Percentiles rank a stretch among this genome's conserved stretches.
These are phyloP conservation scores for Beauveria scarabaeidicola DNA, from an alignment of 2,329 filamentous ascomycete species.

Conservation along the genomic window DNA sequence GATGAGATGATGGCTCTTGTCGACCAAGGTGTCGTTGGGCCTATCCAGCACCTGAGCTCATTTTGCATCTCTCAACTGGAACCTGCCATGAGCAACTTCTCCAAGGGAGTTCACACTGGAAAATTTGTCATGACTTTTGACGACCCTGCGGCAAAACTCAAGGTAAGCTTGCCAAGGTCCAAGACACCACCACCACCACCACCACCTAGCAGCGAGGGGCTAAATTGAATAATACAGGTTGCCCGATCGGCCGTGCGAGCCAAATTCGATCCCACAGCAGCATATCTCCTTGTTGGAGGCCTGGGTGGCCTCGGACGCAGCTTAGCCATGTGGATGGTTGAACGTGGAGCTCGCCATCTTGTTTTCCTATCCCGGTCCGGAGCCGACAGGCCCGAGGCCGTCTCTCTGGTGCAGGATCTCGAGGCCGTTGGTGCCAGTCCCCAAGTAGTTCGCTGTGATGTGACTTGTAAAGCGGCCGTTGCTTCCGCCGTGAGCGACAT, in stretches of 20 bases:
- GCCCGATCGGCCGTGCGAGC: slow-evolving; percentile 3
- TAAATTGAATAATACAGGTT: slow-evolving; percentile 13
- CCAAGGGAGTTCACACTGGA: slow-evolving; percentile 28
- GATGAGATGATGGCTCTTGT: slow-evolving; percentile 19
- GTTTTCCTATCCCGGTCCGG: slow-evolving; percentile 22
- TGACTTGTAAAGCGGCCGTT: slow-evolving; percentile 20
- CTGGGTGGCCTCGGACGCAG: slow-evolving; percentile 21
- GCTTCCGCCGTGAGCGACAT: slow-evolving; percentile 12
- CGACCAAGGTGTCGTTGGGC: slow-evolving; percentile 15
- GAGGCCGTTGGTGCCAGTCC: slow-evolving; percentile 10
- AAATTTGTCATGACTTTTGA: slow-evolving; percentile 25
- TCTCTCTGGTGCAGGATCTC: slow-evolving; percentile 15
- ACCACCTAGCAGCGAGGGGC: too few species aligned
- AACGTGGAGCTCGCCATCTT: slow-evolving; percentile 21
- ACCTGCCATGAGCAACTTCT: slow-evolving; percentile 28
- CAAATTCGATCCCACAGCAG: slow-evolving; percentile 12
- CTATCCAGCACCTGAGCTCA: slow-evolving; percentile 13
- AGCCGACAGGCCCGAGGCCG: slow-evolving; percentile 13
- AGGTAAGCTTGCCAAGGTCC: too few species aligned
- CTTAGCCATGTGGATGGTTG: slow-evolving; percentile 17
- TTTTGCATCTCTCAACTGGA: slow-evolving; percentile 16
- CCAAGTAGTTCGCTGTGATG: slow-evolving; percentile 22
- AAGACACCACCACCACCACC: too few species aligned
- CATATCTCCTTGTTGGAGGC: slow-evolving; percentile 22
- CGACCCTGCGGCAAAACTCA: slow-evolving; percentile 13